These are phyloP conservation scores for Vitis rotundifolia DNA, from an alignment of 164 flowering plant genomes.

Conservation along the genomic window DNA sequence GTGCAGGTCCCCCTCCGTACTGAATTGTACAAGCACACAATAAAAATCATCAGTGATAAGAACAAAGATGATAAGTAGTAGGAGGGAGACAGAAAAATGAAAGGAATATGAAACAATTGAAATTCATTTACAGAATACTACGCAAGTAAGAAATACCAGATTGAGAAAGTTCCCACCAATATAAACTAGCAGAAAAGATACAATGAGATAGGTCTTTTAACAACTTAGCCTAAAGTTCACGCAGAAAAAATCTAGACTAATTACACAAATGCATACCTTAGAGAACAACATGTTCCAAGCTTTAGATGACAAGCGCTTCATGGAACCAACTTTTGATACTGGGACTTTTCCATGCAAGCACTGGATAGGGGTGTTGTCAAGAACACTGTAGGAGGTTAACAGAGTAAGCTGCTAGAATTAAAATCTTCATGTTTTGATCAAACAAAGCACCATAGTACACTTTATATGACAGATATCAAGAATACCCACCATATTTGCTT, in stretches of 20 bases:
- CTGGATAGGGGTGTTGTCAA: slow-evolving; percentile 70
- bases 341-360: slow-evolving; percentile 84
- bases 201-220: background rate
- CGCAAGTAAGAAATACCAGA: background rate
- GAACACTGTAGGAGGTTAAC: slow-evolving; percentile 44
- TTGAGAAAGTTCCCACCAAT: background rate
- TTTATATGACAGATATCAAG: background rate
- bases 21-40: slow-evolving; percentile 23
- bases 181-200: background rate
- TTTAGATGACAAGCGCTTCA: slow-evolving; percentile 74
- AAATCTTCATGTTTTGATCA: background rate
- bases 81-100: slow-evolving; percentile 1
- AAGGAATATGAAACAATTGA: background rate
- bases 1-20: slow-evolving; percentile 74
- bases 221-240: background rate
- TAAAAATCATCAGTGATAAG: slow-evolving; percentile 5
- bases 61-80: background rate
- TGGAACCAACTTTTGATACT: slow-evolving; percentile 50
- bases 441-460: slow-evolving; percentile 1
- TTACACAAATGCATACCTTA: slow-evolving; percentile 52
- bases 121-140: background rate
- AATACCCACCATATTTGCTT: background rate
- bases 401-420: slow-evolving; percentile 1
- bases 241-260: background rate
- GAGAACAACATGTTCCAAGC: slow-evolving; percentile 66